phyloP scores from a whole-genome alignment of 176 grass and related monocot genomes.

The Raddia distichophylla region DNA sequence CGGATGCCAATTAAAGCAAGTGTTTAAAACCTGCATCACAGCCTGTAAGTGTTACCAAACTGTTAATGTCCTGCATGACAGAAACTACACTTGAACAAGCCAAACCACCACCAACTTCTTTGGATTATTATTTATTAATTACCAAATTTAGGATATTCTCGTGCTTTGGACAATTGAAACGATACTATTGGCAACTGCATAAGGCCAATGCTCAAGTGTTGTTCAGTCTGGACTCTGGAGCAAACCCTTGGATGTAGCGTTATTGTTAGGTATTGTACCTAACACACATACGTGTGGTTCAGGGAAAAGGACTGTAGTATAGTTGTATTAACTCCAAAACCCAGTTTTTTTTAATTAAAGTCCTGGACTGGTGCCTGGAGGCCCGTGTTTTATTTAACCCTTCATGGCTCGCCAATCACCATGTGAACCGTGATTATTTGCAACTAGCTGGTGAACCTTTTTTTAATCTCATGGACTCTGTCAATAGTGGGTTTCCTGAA shows the following conservation, averaged over 20 bases:
- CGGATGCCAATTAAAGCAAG: background rate
- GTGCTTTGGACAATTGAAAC: slow-evolving; percentile 33
- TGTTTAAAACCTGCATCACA: background rate
- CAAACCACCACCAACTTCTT: slow-evolving; percentile 34
- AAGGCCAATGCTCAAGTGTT: slow-evolving; percentile 29
- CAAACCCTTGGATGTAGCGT: slow-evolving; percentile 31
- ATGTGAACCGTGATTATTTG: slow-evolving; percentile 7
- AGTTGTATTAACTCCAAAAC: slow-evolving; percentile 6
- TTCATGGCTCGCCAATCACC: background rate
- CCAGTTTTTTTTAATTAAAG: slow-evolving; percentile 5
- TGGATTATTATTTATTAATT: background rate
- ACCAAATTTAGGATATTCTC: slow-evolving; percentile 7
- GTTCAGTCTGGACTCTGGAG: slow-evolving; percentile 24
- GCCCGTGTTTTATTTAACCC: background rate
- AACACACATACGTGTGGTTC: slow-evolving; percentile 29
- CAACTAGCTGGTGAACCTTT: background rate
- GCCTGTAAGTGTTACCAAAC: slow-evolving; percentile 12
- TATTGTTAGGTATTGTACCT: slow-evolving; percentile 44
- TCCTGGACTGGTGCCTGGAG: background rate
- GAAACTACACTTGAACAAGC: background rate
- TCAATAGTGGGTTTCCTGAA: background rate
- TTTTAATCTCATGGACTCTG: background rate
- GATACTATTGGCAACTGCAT: slow-evolving; percentile 31
- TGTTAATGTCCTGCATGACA: slow-evolving; percentile 9
- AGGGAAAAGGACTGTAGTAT: slow-evolving; percentile 33